These are phyloP conservation scores for Trebouxia sp. DNA, from an alignment of 139 green algal genomes.

Conservation along the genomic window DNA sequence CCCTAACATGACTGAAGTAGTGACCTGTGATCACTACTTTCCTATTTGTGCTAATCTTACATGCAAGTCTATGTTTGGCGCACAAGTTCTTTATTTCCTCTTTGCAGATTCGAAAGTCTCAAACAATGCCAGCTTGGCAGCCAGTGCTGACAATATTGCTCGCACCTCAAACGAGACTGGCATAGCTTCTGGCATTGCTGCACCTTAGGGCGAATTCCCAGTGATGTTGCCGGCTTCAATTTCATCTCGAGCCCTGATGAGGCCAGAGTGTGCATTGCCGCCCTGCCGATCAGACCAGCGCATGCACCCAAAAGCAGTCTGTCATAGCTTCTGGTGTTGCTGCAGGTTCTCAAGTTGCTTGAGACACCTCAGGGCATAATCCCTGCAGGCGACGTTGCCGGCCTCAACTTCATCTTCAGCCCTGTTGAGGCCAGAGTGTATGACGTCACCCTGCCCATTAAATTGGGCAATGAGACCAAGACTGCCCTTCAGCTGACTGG, in stretches of 20 bases:
- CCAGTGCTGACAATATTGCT: too few relatives aligned
- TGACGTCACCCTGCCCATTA: constrained; percentile 35
- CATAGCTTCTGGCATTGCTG: neutral
- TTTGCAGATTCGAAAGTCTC: too few relatives aligned
- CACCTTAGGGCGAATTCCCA: constrained; percentile 40
- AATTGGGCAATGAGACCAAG: constrained; percentile 37
- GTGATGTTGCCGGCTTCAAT: constrained; percentile 40
- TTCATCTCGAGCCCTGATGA: constrained; percentile 60
- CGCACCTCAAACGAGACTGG: too few relatives aligned
- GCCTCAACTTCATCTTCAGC: constrained; percentile 53
- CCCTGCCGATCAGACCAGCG: constrained; percentile 38
- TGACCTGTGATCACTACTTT: too few relatives aligned
- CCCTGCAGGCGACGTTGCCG: constrained; percentile 32
- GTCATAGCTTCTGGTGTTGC: neutral
- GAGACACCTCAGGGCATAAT: constrained; percentile 41
- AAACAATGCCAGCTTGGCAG: too few relatives aligned
- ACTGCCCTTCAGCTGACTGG: constrained; percentile 31
- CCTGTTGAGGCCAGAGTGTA: constrained; percentile 56
- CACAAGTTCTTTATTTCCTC: too few relatives aligned
- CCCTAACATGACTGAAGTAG: too few relatives aligned
- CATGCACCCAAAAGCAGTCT: too few relatives aligned
- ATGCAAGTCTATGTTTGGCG: too few relatives aligned
- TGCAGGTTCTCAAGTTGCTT: constrained; percentile 40
- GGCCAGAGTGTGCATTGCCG: constrained; percentile 41
- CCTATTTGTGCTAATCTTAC: too few relatives aligned